Evolutionary conservation across 352 stramenopile genomes (phyloP), one percentile per base, ranked within the genome.

Genomic region (Plasmopara muralis): DNA sequence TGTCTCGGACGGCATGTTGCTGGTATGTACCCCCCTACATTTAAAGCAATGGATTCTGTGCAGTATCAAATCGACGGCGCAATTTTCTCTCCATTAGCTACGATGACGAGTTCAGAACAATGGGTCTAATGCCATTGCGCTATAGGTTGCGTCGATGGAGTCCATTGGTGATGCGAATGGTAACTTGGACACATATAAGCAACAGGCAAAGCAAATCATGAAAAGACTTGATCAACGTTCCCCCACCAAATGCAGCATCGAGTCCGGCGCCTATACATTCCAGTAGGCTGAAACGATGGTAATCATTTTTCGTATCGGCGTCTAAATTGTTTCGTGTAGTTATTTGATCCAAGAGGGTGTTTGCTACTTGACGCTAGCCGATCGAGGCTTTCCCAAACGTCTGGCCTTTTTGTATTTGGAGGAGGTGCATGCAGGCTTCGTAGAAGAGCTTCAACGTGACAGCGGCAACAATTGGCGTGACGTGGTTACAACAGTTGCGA

Each of bases 271-370:
- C 10, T 96, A 95, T 60, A 85, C 83, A 2, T 98, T 98, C 67
- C 85, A 95, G 86, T 96, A 76, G 72, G 86, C 87, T 15, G 8
- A 2, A 8, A 41, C n/a, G n/a, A 15, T 41, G 8, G 13, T 4
- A 16, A 2, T 41, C 37, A 5, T 41, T 41, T 25, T 25, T 25
- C 20, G 20, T 25, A 25, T 25, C 12, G 13, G 37, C 12, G 8
- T 16, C 5, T 31, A 10, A 47, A 35, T 33, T 12, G 51, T 42
- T 6, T 60, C 33, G 35, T 56, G 13, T 29, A 96, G 89, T 70
- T 99, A 99, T 69, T 82, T 99, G 63, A 97, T 98, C 53, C 89
- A 98, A 49, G 90, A 98, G 51, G 93, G 90, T 44, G 89, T 98
- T 30, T 98, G 94, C 69, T 99, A 98, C 72, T 78, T 99, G 41